These are phyloP conservation scores for Camellia oleifera DNA, from an alignment of 179 eudicot genomes.

Conservation along the genomic window DNA sequence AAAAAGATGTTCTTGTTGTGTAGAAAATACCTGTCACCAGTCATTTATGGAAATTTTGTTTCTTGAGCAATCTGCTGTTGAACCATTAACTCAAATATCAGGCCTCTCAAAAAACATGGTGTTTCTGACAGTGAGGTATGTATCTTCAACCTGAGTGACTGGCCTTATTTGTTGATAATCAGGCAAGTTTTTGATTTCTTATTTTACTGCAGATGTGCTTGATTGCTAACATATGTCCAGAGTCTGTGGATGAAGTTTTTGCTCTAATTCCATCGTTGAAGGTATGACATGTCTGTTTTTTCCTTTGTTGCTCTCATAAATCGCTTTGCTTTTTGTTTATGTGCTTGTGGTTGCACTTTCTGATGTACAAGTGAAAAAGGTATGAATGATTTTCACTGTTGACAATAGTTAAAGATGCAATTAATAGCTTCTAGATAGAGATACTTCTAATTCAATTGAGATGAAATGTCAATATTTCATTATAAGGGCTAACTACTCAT, in stretches of 20 bases:
- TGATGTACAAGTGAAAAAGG: neutral
- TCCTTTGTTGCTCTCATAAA: neutral
- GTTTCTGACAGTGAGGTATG: slow-evolving; percentile 78
- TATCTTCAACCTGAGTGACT: slow-evolving; percentile 10
- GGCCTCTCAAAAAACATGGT: slow-evolving; percentile 66
- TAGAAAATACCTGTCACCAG: neutral
- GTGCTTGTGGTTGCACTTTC: neutral
- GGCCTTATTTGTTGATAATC: slow-evolving; percentile 7
- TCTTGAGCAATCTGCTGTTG: slow-evolving; percentile 19
- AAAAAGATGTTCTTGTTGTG: neutral
- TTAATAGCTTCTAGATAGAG: neutral
- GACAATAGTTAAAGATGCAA: neutral
- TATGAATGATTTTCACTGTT: neutral
- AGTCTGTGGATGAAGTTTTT: slow-evolving; percentile 66
- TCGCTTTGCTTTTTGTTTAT: neutral
- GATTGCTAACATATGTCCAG: slow-evolving; percentile 70
- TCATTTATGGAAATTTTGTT: neutral
- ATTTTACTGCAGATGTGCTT: slow-evolving; percentile 58
- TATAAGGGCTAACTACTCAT: neutral
- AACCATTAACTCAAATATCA: slow-evolving; percentile 50
- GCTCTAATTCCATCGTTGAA: slow-evolving; percentile 75
- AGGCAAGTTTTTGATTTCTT: slow-evolving; percentile 4
- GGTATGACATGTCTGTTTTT: slow-evolving; percentile 34
- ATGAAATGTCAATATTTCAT: neutral
- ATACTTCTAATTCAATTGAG: neutral